Conservation (phyloP, 768 basidiomycete species). For the Suillus tomentosus region DNA sequence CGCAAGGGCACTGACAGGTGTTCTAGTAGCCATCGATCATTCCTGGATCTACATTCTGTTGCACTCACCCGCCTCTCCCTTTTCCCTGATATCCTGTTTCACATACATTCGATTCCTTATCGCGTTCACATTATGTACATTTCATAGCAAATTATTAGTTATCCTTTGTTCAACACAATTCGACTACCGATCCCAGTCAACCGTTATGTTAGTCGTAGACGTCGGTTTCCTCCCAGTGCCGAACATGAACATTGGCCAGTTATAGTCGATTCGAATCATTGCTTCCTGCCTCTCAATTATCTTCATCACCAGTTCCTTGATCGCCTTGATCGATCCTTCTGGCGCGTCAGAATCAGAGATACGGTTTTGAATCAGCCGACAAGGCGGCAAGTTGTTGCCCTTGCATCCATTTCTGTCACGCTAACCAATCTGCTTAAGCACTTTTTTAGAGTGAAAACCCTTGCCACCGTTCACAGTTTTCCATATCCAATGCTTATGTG, state of each 20-base stretch:
- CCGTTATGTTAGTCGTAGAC: constrained; percentile 52
- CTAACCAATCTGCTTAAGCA: constrained; percentile 18
- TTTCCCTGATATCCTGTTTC: no score
- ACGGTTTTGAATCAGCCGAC: constrained; percentile 21
- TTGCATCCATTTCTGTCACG: background rate
- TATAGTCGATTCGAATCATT: constrained; percentile 26
- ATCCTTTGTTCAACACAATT: no score
- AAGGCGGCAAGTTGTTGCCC: constrained; percentile 30
- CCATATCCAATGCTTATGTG: constrained; percentile 36
- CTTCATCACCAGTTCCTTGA: constrained; percentile 35
- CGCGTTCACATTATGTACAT: no score
- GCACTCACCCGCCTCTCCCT: no score
- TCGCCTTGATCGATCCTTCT: constrained; percentile 36
- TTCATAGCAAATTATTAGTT: no score
- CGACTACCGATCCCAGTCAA: constrained; percentile 35
- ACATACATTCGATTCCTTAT: no score
- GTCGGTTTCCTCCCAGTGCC: constrained; percentile 57
- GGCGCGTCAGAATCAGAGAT: constrained; percentile 37
- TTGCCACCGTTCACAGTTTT: constrained; percentile 35
- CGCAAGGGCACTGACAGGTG: background rate
- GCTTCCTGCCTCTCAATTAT: constrained; percentile 42
- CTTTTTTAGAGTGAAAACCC: constrained; percentile 26
- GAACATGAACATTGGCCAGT: constrained; percentile 29
- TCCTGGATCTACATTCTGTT: no score
- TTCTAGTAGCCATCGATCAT: no score